Evolutionary conservation across 805 yeast genomes (phyloP).

Genomic region (Komagataella mondaviorum): DNA sequence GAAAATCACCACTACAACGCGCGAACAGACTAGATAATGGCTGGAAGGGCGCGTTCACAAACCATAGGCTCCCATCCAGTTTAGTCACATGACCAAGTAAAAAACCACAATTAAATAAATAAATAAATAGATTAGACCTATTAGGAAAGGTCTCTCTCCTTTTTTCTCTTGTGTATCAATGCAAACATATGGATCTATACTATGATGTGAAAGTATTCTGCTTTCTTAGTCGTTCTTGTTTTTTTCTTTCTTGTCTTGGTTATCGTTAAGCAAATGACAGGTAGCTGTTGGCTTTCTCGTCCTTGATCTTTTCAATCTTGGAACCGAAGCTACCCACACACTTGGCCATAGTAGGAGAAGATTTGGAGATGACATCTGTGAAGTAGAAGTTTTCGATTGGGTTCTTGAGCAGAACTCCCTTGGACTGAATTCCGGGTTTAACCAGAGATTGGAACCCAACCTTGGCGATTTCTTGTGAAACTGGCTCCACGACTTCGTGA

Average conservation of each 20-base stretch:
- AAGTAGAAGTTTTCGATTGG: slow-evolving; percentile 77
- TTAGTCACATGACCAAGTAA: neutral
- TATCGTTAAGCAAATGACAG: neutral
- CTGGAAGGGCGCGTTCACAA: too few relatives aligned
- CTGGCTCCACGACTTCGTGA: slow-evolving; percentile 65
- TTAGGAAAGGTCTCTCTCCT: neutral
- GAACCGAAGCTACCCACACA: slow-evolving; percentile 66
- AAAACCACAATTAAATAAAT: neutral
- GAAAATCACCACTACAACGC: neutral
- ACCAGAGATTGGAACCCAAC: slow-evolving; percentile 36
- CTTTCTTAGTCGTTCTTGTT: neutral
- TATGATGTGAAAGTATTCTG: neutral
- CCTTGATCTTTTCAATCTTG: slow-evolving; percentile 37
- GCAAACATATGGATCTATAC: neutral
- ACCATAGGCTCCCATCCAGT: too few relatives aligned
- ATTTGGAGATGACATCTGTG: slow-evolving; percentile 78
- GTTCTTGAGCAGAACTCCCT: slow-evolving; percentile 40
- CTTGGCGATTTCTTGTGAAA: slow-evolving; percentile 39
- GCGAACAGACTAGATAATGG: neutral
- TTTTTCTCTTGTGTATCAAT: neutral
- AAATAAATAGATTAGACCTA: neutral
- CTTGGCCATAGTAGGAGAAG: slow-evolving; percentile 84
- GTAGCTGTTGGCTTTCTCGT: neutral
- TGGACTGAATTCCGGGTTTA: slow-evolving; percentile 18
- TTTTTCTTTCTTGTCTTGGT: neutral